Evolutionary conservation across 2,329 filamentous ascomycete genomes (phyloP).

Genomic region (Hirsutella minnesotensis): DNA sequence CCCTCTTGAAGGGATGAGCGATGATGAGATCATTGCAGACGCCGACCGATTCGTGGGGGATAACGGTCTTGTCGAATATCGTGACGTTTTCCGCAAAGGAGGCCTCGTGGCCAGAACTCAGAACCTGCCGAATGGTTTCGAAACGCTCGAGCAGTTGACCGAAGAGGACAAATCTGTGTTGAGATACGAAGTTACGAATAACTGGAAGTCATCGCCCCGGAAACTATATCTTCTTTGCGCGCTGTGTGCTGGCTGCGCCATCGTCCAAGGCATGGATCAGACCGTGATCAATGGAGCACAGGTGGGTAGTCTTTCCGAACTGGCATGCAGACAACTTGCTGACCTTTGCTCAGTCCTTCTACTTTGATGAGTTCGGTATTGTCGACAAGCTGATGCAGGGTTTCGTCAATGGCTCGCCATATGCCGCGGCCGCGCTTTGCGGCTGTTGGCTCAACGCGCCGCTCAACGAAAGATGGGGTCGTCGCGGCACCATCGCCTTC

Average conservation of each 20-base stretch:
- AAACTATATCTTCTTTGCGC: slow-evolving; percentile 23
- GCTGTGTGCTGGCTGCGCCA: slow-evolving; percentile 30
- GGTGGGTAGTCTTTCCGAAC: slow-evolving; percentile 7
- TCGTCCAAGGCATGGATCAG: slow-evolving; percentile 57
- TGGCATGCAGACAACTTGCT: not conserved
- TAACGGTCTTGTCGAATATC: slow-evolving; percentile 20
- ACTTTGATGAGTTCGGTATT: slow-evolving; percentile 18
- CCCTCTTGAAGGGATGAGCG: slow-evolving; percentile 16
- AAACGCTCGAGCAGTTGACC: slow-evolving; percentile 12
- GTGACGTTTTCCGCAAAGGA: slow-evolving; percentile 36
- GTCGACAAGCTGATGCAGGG: slow-evolving; percentile 35
- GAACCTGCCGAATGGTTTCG: slow-evolving; percentile 18
- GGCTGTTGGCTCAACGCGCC: slow-evolving; percentile 22
- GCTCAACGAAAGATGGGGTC: slow-evolving; percentile 7
- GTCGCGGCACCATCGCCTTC: slow-evolving; percentile 8
- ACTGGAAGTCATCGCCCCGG: slow-evolving; percentile 19
- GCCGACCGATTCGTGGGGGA: slow-evolving; percentile 23
- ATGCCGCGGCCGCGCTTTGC: slow-evolving; percentile 6
- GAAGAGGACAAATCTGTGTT: slow-evolving; percentile 18
- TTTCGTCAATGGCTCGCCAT: slow-evolving; percentile 8
- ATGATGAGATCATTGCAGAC: slow-evolving; percentile 18
- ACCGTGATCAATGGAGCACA: slow-evolving; percentile 54
- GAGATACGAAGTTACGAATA: slow-evolving; percentile 15
- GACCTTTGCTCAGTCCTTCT: slow-evolving; percentile 23
- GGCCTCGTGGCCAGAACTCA: slow-evolving; percentile 37